phyloP scores from a whole-genome alignment of 2,329 filamentous ascomycete species.

The Fusarium verrucosum region DNA sequence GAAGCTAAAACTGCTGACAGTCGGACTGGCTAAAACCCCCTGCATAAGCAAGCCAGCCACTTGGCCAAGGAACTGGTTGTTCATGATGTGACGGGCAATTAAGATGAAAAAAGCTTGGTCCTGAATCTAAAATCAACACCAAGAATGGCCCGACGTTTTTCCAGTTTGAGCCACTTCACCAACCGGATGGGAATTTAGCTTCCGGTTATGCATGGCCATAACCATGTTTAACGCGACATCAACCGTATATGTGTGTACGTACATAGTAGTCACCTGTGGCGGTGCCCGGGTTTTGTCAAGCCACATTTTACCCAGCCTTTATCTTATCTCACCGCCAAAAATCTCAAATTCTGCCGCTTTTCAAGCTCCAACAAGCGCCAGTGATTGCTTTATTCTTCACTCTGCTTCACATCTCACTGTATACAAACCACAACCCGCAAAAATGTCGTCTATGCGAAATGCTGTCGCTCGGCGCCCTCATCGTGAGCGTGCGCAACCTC shows the following conservation, averaged over 20 bases:
- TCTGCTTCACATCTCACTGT: background rate
- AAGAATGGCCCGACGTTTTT: background rate
- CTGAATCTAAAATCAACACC: background rate
- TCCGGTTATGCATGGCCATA: background rate
- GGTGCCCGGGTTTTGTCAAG: no score
- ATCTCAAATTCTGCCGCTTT: slow-evolving; percentile 50
- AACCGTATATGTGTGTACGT: background rate
- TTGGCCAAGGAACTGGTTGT: background rate
- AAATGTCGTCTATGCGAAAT: slow-evolving; percentile 69
- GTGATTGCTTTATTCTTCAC: slow-evolving; percentile 24
- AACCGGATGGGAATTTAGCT: slow-evolving; percentile 11
- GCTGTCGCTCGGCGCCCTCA: slow-evolving; percentile 84
- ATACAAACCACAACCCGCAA: slow-evolving; percentile 4
- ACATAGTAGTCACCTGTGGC: no score
- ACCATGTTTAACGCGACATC: slow-evolving; percentile 16
- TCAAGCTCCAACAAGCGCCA: slow-evolving; percentile 1
- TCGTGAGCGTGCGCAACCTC: slow-evolving; percentile 87
- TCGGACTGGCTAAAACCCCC: slow-evolving; percentile 22
- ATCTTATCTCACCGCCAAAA: slow-evolving; percentile 51
- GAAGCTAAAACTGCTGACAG: slow-evolving; percentile 6
- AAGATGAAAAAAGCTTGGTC: slow-evolving; percentile 10
- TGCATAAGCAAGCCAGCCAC: slow-evolving; percentile 17
- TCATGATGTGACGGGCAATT: background rate
- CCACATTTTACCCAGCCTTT: slow-evolving; percentile 11
- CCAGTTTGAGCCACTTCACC: background rate